A percentile compares a stretch with the other conserved stretches of the same genome.
Evolutionary conservation across 768 basidiomycete genomes (phyloP).

Genomic region (Mycena crocata): DNA sequence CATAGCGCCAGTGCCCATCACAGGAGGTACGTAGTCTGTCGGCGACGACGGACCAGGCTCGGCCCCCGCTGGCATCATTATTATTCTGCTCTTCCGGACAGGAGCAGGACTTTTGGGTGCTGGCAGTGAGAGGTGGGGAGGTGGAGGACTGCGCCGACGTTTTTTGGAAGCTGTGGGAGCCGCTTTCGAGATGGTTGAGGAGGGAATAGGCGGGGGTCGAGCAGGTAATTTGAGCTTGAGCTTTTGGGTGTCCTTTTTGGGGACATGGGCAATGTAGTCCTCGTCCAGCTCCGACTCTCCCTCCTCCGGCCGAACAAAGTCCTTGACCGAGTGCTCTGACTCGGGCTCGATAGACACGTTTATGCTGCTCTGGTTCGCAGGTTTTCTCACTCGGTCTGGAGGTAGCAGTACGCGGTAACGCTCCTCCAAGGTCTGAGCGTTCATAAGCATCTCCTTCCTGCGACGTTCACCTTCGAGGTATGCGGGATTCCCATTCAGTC

Average conservation of each 20-base stretch:
- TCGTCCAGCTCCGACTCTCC: constrained; percentile 46
- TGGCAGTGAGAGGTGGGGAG: neutral
- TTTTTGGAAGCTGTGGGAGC: constrained; percentile 39
- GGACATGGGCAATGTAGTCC: constrained; percentile 36
- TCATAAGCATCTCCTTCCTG: constrained; percentile 77
- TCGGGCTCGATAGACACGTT: constrained; percentile 42
- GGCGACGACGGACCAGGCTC: constrained; percentile 20
- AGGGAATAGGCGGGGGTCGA: constrained; percentile 33
- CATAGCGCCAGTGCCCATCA: neutral
- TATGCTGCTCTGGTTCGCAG: constrained; percentile 34
- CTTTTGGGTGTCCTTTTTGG: constrained; percentile 47
- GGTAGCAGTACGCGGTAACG: constrained; percentile 83
- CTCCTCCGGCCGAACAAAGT: constrained; percentile 31
- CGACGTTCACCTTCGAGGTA: constrained; percentile 79
- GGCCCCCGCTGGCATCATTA: neutral
- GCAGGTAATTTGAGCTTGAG: constrained; percentile 50
- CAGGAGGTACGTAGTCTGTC: neutral
- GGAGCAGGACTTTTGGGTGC: constrained; percentile 13
- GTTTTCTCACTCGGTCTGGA: constrained; percentile 62
- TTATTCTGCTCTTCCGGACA: neutral
- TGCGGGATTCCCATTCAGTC: constrained; percentile 51
- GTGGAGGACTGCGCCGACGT: constrained; percentile 26
- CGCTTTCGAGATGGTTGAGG: constrained; percentile 39
- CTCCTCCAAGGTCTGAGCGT: constrained; percentile 73
- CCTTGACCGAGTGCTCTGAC: constrained; percentile 28